Percentiles rank a stretch among this genome's conserved stretches.
Evolutionary conservation across 208 protist species (phyloP).

Genomic region (Acanthamoeba rhysodes): DNA sequence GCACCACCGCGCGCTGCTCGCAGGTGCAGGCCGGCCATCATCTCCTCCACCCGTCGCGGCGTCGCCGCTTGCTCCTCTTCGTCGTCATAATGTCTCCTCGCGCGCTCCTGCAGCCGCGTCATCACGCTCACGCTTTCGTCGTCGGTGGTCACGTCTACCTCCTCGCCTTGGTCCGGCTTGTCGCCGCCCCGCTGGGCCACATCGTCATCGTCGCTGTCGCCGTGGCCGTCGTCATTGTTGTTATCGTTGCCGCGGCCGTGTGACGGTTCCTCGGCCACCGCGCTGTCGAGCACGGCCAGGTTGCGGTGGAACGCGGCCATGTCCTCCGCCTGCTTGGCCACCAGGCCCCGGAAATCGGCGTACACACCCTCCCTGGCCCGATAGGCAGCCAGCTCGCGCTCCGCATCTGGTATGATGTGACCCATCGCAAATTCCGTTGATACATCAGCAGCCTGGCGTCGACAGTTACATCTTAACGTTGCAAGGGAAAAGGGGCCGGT

Average conservation of each 20-base stretch:
- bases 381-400: neutral
- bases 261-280: no score
- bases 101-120: no score
- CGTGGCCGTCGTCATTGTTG: no score
- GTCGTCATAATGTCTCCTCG: no score
- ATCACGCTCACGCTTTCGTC: no score
- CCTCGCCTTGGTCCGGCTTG: no score
- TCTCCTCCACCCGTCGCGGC: neutral
- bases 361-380: neutral
- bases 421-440: neutral
- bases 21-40: neutral
- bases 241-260: no score
- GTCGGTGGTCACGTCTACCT: no score
- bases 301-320: neutral
- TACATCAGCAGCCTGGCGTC: neutral
- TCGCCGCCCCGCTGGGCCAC: no score
- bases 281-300: no score
- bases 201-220: no score
- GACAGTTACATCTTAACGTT: neutral
- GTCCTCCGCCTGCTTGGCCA: neutral
- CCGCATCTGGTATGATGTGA: neutral
- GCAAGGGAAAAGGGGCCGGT: neutral
- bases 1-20: neutral
- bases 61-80: neutral
- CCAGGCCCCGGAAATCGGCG: neutral